Evolutionary conservation across 176 grass and related monocot species (phyloP).

Genomic region (Calamus simplicifolius): DNA sequence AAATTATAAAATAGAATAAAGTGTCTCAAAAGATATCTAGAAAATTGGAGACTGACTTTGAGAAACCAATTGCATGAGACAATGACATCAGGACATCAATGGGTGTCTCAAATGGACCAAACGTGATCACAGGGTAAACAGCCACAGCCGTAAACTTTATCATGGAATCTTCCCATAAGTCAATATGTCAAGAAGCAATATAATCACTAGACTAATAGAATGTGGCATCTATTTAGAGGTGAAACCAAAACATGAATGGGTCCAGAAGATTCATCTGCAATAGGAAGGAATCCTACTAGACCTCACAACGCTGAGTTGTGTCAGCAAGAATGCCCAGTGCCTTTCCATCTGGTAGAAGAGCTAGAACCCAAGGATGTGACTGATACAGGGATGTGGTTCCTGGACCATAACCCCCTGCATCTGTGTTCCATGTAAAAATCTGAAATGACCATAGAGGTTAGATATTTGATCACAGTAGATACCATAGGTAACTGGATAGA

Average conservation of each 20-base stretch:
- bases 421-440: conserved; percentile 98
- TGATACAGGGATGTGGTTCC: conserved; percentile 85
- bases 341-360: conserved; percentile 75
- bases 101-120: conserved; percentile 69
- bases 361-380: conserved; percentile 90
- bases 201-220: conserved; percentile 3
- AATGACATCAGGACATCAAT: conserved; percentile 65
- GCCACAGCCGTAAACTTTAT: conserved; percentile 48
- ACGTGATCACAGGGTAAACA: conserved; percentile 68
- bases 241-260: too few relatives aligned
- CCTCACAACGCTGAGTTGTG: conserved; percentile 72
- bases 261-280: too few relatives aligned
- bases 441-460: conserved; percentile 14
- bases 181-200: conserved; percentile 40
- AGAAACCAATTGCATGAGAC: conserved; percentile 71
- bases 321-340: conserved; percentile 82
- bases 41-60: background rate
- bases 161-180: conserved; percentile 46
- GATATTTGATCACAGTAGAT: conserved; percentile 1
- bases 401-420: conserved; percentile 76
- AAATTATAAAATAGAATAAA: too few relatives aligned
- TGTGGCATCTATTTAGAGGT: background rate
- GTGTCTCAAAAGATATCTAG: too few relatives aligned
- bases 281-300: conserved; percentile 8
- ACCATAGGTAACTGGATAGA: conserved; percentile 11